phyloP scores from a whole-genome alignment of 2,329 filamentous ascomycete species.

The Alternaria tenuissima region DNA sequence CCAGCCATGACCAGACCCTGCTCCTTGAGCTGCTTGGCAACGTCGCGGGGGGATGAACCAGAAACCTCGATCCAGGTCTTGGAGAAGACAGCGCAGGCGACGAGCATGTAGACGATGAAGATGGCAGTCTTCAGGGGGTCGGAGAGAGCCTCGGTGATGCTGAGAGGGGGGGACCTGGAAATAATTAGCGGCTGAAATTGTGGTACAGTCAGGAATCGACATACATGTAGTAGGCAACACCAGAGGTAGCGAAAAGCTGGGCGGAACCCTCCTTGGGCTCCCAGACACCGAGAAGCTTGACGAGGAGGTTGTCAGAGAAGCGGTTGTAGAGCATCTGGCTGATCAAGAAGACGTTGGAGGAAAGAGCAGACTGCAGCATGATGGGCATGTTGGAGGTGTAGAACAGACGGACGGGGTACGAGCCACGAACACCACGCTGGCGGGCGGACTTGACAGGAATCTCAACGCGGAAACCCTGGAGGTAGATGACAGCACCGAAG shows the following conservation, averaged over 20 bases:
- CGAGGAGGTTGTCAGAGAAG: constrained; percentile 98
- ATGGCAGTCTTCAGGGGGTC: constrained; percentile 96
- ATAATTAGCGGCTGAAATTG: constrained; percentile 22
- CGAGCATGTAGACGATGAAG: constrained; percentile 97
- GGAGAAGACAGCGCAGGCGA: constrained; percentile 96
- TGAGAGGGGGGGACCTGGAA: constrained; percentile 80
- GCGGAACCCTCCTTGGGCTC: constrained; percentile 95
- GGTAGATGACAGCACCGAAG: constrained; percentile 98
- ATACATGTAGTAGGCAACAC: constrained; percentile 97
- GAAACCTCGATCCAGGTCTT: constrained; percentile 99
- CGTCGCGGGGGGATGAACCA: constrained; percentile 94
- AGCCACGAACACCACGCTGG: constrained; percentile 97
- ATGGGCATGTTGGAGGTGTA: constrained; percentile 99
- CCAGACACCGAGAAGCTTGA: constrained; percentile 97
- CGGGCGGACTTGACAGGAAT: constrained; percentile 99
- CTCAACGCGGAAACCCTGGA: constrained; percentile 98
- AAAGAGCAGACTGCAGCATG: constrained; percentile 98
- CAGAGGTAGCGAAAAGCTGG: constrained; percentile 91
- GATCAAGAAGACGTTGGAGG: constrained; percentile 98
- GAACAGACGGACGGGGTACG: constrained; percentile 98
- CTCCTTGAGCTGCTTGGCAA: constrained; percentile 99
- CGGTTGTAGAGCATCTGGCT: constrained; percentile 99
- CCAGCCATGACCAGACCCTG: constrained; percentile 99
- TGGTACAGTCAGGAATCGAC: not conserved
- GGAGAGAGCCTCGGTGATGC: constrained; percentile 95